Percentiles rank a stretch among this genome's conserved stretches.
phyloP scores from a whole-genome alignment of 2,329 filamentous ascomycete genomes.

The Stromatinia cepivora region DNA sequence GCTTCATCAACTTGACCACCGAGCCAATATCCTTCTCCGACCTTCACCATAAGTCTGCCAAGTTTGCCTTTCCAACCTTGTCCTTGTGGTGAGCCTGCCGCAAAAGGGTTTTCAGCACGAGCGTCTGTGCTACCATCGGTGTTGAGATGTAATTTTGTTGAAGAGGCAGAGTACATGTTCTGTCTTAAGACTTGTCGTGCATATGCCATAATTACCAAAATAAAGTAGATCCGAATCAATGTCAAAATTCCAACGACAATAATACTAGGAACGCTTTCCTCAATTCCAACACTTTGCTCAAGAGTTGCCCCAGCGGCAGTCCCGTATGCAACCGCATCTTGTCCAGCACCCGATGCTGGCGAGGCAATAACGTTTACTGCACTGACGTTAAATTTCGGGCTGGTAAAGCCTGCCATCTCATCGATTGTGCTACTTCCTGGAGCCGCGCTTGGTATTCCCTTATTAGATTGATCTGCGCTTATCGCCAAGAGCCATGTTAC shows the following conservation, averaged over 20 bases:
- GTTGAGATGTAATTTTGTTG: slow-evolving; percentile 38
- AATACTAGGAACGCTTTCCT: slow-evolving; percentile 73
- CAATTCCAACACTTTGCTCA: slow-evolving; percentile 64
- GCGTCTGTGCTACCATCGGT: slow-evolving; percentile 45
- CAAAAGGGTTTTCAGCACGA: slow-evolving; percentile 68
- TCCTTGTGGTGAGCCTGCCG: slow-evolving; percentile 67
- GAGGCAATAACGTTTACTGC: slow-evolving; percentile 54
- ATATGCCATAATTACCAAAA: slow-evolving; percentile 79
- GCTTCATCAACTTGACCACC: slow-evolving; percentile 62
- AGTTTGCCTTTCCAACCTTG: slow-evolving; percentile 76
- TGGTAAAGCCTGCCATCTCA: slow-evolving; percentile 65
- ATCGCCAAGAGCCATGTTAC: slow-evolving; percentile 83
- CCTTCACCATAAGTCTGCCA: slow-evolving; percentile 74
- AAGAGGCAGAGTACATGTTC: slow-evolving; percentile 56
- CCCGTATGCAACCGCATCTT: slow-evolving; percentile 53
- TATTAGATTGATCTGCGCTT: slow-evolving; percentile 42
- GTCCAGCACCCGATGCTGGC: slow-evolving; percentile 50
- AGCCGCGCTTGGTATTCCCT: slow-evolving; percentile 44
- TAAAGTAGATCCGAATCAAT: slow-evolving; percentile 77
- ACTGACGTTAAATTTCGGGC: slow-evolving; percentile 60
- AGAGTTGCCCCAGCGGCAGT: slow-evolving; percentile 48
- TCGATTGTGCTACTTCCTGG: slow-evolving; percentile 49
- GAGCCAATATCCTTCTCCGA: slow-evolving; percentile 79
- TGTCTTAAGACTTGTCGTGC: slow-evolving; percentile 74
- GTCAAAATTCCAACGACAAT: slow-evolving; percentile 73